Evolutionary conservation across 768 basidiomycete species (phyloP), one percentile per base, ranked within the genome.

Genomic region (Tulasnella sp.): DNA sequence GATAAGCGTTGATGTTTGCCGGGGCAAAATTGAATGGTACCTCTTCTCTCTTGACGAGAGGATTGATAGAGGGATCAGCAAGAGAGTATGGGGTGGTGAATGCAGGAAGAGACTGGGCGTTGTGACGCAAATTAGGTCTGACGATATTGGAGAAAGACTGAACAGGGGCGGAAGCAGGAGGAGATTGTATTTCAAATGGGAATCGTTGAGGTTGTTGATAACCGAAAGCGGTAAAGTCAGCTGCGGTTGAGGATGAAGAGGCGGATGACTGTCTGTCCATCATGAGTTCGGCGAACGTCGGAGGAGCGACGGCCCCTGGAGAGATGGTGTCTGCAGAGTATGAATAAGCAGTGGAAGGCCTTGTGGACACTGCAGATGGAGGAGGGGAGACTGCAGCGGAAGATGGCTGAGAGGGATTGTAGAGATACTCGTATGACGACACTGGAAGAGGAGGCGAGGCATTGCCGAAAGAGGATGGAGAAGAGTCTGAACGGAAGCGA

Each of bases 401-500:
- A 19, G 43, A 33, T n/a, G n/a, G n/a, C 28, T 8, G 75, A 67
- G 37, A 69, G 66, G 29, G 70, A 69, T 65, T 27, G 31, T 46
- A 72, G 0, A 80, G 68, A 6, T 75, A 66, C 60, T 83, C 83
- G 64, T 82, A 82, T 6, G 31, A 46, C n/a, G 37, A 29, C 10
- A 19, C 27, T 40, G 45, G 19, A 35, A 75, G 69, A 33, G 72
- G 58, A 2, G 37, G 40, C 53, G 77, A 76, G 3, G 74, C 71
- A 41, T 63, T 64, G 61, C 77, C 81, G n/a, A 79, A 80, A 5
- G 79, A 78, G 20, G 79, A 77, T 0, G 81, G 81, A 45, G 81
- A 79, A 28, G 78, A 78, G 68, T 81, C 81, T 37, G 78, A 70
- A 54, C 79, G 76, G 66, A 83, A 83, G 59, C 81, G 77, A 53